Conservation (phyloP, 495 filamentous ascomycete genomes). For the Terfezia claveryi region DNA sequence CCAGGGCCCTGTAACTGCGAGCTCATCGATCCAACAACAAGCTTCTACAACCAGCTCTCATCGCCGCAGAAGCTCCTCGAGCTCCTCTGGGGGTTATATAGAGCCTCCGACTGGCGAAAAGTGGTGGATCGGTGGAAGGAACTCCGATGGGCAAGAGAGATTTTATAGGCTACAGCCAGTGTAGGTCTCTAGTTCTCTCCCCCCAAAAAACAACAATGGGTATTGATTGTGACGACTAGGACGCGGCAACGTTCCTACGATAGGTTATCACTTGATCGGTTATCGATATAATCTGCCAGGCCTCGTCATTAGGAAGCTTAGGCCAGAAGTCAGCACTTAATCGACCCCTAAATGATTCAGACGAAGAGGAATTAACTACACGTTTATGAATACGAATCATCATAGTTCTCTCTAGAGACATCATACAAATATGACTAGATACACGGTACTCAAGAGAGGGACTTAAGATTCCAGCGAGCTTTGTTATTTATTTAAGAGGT, state of each 20-base stretch:
- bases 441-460: too few species aligned
- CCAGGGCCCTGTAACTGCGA: conserved; percentile 4
- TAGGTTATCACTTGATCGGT: conserved; percentile 16
- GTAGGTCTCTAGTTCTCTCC: conserved; percentile 7
- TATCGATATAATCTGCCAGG: conserved; percentile 9
- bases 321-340: too few species aligned
- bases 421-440: too few species aligned
- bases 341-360: too few species aligned
- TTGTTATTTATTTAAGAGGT: too few species aligned
- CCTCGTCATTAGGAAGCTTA: too few species aligned
- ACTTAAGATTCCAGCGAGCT: too few species aligned
- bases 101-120: conserved; percentile 43
- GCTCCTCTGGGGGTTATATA: conserved; percentile 36
- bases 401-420: too few species aligned
- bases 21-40: conserved; percentile 13
- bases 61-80: conserved; percentile 38
- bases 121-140: conserved; percentile 55
- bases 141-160: conserved; percentile 45
- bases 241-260: conserved; percentile 17
- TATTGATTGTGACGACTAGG: background rate
- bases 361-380: too few species aligned
- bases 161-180: conserved; percentile 34
- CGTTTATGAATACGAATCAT: too few species aligned
- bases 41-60: conserved; percentile 16
- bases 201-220: background rate